These are phyloP conservation scores for Candida railenensis DNA, from an alignment of 805 yeast species.

Conservation along the genomic window DNA sequence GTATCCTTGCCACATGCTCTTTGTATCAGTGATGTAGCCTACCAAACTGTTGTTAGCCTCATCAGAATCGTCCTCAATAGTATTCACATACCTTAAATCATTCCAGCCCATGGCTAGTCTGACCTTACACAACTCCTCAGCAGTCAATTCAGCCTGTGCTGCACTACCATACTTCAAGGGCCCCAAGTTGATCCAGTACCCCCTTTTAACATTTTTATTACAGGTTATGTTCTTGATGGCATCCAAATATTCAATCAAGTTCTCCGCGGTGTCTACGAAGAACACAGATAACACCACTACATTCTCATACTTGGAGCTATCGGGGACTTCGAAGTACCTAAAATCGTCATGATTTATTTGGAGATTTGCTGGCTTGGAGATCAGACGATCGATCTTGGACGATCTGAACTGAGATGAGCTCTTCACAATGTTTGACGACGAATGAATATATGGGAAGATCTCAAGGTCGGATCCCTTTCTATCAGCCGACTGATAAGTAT, in stretches of 20 bases:
- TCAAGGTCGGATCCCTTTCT: conserved; percentile 10
- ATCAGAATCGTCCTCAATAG: conserved; percentile 11
- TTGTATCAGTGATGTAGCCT: conserved; percentile 66
- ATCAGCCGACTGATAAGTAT: background rate
- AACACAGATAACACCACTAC: conserved; percentile 66
- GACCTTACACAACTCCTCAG: conserved; percentile 62
- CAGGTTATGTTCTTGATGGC: conserved; percentile 36
- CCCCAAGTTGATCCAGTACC: conserved; percentile 87
- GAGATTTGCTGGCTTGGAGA: conserved; percentile 47
- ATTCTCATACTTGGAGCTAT: conserved; percentile 33
- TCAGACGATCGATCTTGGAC: conserved; percentile 25
- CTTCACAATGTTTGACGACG: conserved; percentile 62
- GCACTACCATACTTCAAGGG: conserved; percentile 92
- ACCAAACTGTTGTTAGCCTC: conserved; percentile 30
- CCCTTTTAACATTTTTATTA: conserved; percentile 29
- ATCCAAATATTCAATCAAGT: conserved; percentile 72
- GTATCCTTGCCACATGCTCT: conserved; percentile 75
- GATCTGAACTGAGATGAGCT: conserved; percentile 50
- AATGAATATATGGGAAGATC: conserved; percentile 55
- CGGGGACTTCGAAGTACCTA: conserved; percentile 43
- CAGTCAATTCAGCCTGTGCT: conserved; percentile 69
- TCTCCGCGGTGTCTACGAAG: conserved; percentile 91
- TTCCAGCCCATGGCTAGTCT: conserved; percentile 65
- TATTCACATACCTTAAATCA: conserved; percentile 15
- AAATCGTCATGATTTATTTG: conserved; percentile 62